Evolutionary conservation across 148 eudicot species (phyloP).

Genomic region (Vaccinium vitisidaea): DNA sequence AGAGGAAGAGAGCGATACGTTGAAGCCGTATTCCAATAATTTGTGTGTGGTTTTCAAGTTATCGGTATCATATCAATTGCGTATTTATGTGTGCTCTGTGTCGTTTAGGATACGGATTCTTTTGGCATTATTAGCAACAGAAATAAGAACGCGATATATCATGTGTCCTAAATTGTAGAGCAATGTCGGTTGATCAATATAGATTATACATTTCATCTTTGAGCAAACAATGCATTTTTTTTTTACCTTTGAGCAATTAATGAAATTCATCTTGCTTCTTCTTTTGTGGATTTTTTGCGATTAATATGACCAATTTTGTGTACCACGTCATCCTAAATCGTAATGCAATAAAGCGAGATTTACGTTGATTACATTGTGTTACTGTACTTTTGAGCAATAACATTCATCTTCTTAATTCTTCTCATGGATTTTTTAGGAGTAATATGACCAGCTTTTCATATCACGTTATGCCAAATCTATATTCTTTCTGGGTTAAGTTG

Average conservation of each 20-base stretch:
- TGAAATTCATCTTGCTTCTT: too few species aligned
- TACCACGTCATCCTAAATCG: too few species aligned
- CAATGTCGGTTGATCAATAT: neutral
- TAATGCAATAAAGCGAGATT: too few species aligned
- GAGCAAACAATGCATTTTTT: too few species aligned
- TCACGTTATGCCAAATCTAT: neutral
- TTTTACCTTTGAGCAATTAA: too few species aligned
- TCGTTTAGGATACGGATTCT: neutral
- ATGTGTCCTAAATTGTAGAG: neutral
- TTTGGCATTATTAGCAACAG: neutral
- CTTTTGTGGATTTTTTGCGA: too few species aligned
- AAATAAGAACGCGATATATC: neutral
- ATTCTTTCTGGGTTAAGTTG: neutral
- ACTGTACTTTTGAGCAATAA: neutral
- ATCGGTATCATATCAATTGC: neutral
- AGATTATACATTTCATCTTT: neutral
- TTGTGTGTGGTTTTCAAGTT: neutral
- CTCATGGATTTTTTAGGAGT: neutral
- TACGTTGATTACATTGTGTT: neutral
- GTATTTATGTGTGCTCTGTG: neutral
- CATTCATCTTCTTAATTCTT: neutral
- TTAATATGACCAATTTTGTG: too few species aligned
- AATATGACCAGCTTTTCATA: neutral
- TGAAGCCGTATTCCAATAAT: conserved; percentile 19
- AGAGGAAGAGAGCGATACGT: conserved; percentile 42